Evolutionary conservation across 2,329 filamentous ascomycete genomes (phyloP), one percentile per base, ranked within the genome.

Genomic region (Taxawa tesnikishii): DNA sequence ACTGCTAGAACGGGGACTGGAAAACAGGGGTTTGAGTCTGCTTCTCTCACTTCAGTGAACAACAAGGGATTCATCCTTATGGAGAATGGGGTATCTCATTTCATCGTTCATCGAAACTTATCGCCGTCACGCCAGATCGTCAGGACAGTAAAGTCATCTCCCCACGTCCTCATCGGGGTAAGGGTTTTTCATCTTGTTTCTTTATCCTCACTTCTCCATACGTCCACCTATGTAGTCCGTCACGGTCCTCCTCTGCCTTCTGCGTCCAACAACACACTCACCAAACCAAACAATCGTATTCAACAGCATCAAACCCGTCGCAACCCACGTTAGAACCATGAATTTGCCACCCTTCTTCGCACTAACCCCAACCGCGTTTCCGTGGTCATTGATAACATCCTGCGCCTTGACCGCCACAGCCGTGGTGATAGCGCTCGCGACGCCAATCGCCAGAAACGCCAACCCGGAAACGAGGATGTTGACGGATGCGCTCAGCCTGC

Each of bases 371-470:
- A 70, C 57, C 0, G 56, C 48, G 11, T 62, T 51, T 4, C 68
- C 69, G 33, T 70, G 60, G 16, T 65, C 48, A 39, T 73, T 74
- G 39, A 78, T 62, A 0, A 67, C 45, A 12, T 64, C 43, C 2
- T 60, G 52, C 3, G 63, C 69, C 49, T 74, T 70, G 33, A 66
- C 60, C 8, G 65, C 63, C 4, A 75, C 53, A 12, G 79, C 77
- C 0, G 71, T 80, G 15, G 75, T 71, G 15, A 87, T 78, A 43
- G 83, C 83, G 13, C 80, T 87, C 29, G 79, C 75, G 32, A 77
- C 75, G 3, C 79, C 79, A 45, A 79, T 67, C 9, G 74, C 56
- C 5, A 73, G 25, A 39, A 74, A 70, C 1, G 66, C 63, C n/a
- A 73, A 44, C 26, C 59, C 45, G 12, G 66, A 53, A 6, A 74